Conservation (phyloP, 345 rosid species). For the Cardamine resedifolia region DNA sequence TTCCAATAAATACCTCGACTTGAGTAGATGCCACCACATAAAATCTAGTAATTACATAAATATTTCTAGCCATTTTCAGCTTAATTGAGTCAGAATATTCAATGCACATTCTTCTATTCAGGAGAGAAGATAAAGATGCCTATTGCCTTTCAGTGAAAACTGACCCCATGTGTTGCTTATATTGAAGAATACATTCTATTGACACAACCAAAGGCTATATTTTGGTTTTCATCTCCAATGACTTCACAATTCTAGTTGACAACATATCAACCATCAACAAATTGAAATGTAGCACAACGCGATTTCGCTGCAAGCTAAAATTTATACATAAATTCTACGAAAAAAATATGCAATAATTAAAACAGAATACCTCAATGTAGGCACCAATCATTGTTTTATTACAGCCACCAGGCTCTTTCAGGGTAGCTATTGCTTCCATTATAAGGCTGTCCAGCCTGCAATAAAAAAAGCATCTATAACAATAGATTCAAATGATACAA, state of each 20-base stretch:
- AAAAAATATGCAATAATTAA: neutral
- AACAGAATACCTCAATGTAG: conserved; percentile 74
- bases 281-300: neutral
- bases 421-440: conserved; percentile 76
- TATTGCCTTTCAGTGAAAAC: neutral
- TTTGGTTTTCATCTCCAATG: neutral
- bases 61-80: neutral
- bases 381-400: conserved; percentile 81
- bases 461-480: neutral
- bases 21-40: neutral
- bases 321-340: neutral
- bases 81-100: neutral
- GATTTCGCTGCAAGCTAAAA: neutral
- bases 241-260: neutral
- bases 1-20: neutral
- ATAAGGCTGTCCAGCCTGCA: conserved; percentile 86
- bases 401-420: conserved; percentile 95
- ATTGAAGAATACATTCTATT: neutral
- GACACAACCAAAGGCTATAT: neutral
- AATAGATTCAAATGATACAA: neutral
- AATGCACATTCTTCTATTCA: neutral
- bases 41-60: neutral
- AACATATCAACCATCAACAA: conserved; percentile 15
- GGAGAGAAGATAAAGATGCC: neutral
- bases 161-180: neutral